Evolutionary conservation across 495 filamentous ascomycete genomes (phyloP).

Genomic region (Lophiotrema nucula): DNA sequence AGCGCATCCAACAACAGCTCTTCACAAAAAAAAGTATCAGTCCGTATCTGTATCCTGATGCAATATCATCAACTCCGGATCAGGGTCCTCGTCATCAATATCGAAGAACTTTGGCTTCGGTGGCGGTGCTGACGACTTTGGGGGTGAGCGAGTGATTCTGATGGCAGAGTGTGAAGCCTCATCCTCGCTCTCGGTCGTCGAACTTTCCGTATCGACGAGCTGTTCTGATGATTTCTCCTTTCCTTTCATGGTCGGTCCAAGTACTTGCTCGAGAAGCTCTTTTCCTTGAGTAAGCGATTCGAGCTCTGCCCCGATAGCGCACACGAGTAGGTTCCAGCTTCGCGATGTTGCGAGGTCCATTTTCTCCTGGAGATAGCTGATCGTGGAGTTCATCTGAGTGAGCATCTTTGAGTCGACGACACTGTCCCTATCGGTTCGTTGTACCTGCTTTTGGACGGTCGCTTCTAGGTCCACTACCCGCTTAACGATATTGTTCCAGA

Average conservation of each 20-base stretch:
- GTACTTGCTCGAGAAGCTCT: constrained; percentile 57
- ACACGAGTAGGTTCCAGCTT: constrained; percentile 85
- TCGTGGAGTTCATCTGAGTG: constrained; percentile 55
- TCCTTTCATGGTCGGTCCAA: constrained; percentile 35
- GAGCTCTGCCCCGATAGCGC: constrained; percentile 83
- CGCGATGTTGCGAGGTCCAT: constrained; percentile 60
- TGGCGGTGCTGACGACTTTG: constrained; percentile 1
- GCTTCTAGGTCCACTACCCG: constrained; percentile 70
- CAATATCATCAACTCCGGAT: constrained; percentile 47
- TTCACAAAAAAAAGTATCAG: too few species aligned
- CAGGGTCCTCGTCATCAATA: constrained; percentile 37
- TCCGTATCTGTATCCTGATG: constrained; percentile 41
- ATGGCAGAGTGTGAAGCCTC: constrained; percentile 22
- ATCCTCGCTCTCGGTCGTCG: constrained; percentile 10
- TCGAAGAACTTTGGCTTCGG: constrained; percentile 27
- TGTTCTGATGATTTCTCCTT: constrained; percentile 16
- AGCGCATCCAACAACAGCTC: too few species aligned
- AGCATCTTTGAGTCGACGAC: constrained; percentile 44
- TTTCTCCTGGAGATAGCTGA: constrained; percentile 58
- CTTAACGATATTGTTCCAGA: constrained; percentile 72
- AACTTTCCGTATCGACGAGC: constrained; percentile 17
- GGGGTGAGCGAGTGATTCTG: constrained; percentile 9
- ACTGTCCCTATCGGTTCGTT: constrained; percentile 7
- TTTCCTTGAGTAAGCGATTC: constrained; percentile 75
- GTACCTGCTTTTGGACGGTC: constrained; percentile 57